Base-by-base conservation (phyloP, 108 stramenopile genomes). In the Mediolabrus comicus region DNA sequence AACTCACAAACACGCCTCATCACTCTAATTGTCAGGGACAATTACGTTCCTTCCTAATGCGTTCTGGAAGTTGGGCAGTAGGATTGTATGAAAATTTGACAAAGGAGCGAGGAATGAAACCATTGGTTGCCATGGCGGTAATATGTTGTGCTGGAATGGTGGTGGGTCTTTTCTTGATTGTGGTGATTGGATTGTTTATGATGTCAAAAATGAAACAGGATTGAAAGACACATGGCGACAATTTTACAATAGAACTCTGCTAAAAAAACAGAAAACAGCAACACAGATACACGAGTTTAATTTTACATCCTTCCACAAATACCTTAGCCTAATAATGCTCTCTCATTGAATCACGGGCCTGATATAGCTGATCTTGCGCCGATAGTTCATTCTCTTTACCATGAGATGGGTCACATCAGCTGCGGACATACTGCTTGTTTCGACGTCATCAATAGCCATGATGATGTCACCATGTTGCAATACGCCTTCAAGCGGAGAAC, bases 371-470 rank as follows among this genome's bases (percentile, higher is more conserved):
- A 92, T 80, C 30, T 65, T 83, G 68, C 92, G 51, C 24, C 61
- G 22, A 60, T 75, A 65, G 35, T 85, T 72, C 53, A 87, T 86
- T 14, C 84, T 83, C 62, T 80, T 85, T 35, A 72, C 79, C 79
- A 80, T 80, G 49, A 76, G 35, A 27, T 63, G 53, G 10, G 79
- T 80, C 14, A 80, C 66, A 59, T 80, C 75, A n/a, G 79, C 79
- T 27, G 79, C 74, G 38, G 63, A 72, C 75, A 80, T 72, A 60
- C 62, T 68, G 28, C 70, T 76, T 22, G 75, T 76, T 66, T 80
- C 79, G 31, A 72, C 72, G 41, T 74, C 79, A 59, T 80, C 79
- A 27, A 80, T 76, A 7, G 74, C 69, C 69, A 76, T 29, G 27
- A 80, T 71, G 32, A 75, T 36, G 59, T 80, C 79, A 4, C 57